Evolutionary conservation across 169 alveolate genomes (phyloP).

Genomic region (Theileria parva): DNA sequence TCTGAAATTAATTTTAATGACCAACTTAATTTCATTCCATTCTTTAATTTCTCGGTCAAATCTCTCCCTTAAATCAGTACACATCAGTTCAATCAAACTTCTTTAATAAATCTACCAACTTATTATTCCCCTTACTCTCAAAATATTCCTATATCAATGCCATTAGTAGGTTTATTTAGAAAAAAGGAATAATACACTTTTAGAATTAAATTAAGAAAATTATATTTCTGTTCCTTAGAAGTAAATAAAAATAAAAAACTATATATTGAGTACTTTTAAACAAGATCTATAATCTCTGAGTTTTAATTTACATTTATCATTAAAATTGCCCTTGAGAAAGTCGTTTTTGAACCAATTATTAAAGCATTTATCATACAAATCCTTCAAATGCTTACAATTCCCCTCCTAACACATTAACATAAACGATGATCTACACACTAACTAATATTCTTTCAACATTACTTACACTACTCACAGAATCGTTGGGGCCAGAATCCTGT

Average conservation of each 20-base stretch:
- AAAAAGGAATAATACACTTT: background rate
- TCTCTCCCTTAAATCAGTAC: background rate
- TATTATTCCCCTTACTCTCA: conserved; percentile 30
- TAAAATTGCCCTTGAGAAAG: conserved; percentile 73
- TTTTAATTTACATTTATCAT: conserved; percentile 67
- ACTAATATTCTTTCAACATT: background rate
- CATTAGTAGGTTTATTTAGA: background rate
- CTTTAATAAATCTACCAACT: conserved; percentile 31
- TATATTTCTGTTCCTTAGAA: background rate
- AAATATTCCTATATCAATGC: conserved; percentile 33
- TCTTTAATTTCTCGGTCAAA: conserved; percentile 3
- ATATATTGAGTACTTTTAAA: conserved; percentile 46
- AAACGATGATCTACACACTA: background rate
- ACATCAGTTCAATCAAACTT: conserved; percentile 17
- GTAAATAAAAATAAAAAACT: background rate
- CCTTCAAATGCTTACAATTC: conserved; percentile 68
- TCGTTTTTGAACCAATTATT: conserved; percentile 72
- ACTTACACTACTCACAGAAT: conserved; percentile 19
- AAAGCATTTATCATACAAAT: conserved; percentile 69
- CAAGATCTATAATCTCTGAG: conserved; percentile 73
- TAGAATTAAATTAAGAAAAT: no score
- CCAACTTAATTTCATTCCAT: conserved; percentile 14
- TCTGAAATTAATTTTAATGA: conserved; percentile 31
- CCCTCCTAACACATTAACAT: conserved; percentile 29
- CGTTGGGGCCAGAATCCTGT: background rate